Evolutionary conservation across 1,284 basidiomycete genomes (phyloP).

Genomic region (Pseudozyma hubeiensis): DNA sequence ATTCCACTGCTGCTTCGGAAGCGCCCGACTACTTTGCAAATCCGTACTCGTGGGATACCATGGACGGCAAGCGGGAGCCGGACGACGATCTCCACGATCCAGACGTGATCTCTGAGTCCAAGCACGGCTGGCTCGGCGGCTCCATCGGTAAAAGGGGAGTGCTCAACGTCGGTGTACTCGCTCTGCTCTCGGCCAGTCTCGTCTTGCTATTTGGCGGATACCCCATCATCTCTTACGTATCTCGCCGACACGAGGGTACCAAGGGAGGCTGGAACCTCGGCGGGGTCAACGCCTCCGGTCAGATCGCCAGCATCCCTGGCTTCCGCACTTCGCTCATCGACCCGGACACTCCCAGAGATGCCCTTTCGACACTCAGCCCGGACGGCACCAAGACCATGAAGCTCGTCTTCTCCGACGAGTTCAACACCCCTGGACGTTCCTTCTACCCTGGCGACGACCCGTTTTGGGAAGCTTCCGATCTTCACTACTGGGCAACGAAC

Average conservation of each 20-base stretch:
- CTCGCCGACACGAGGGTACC: slow-evolving; percentile 22
- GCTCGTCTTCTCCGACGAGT: slow-evolving; percentile 68
- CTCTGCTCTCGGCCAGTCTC: slow-evolving; percentile 70
- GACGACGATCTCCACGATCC: slow-evolving; percentile 58
- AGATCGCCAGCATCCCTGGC: slow-evolving; percentile 53
- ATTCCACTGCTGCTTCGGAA: slow-evolving; percentile 11
- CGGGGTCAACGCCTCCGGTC: slow-evolving; percentile 59
- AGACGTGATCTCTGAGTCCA: slow-evolving; percentile 1
- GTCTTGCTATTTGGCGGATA: slow-evolving; percentile 80
- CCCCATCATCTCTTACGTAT: slow-evolving; percentile 74
- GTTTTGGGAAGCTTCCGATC: slow-evolving; percentile 78
- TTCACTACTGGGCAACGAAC: slow-evolving; percentile 77
- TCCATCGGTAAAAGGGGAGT: slow-evolving; percentile 39
- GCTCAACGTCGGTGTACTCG: slow-evolving; percentile 73
- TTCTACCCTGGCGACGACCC: slow-evolving; percentile 76
- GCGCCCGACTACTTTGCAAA: slow-evolving; percentile 31
- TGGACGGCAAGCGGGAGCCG: slow-evolving; percentile 50
- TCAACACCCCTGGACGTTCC: slow-evolving; percentile 64
- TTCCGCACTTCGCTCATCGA: slow-evolving; percentile 65
- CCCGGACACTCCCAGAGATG: slow-evolving; percentile 67
- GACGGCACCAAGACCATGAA: slow-evolving; percentile 59
- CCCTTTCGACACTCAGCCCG: slow-evolving; percentile 71
- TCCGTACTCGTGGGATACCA: slow-evolving; percentile 58
- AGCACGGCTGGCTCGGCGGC: slow-evolving; percentile 23
- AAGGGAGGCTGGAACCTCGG: slow-evolving; percentile 59